Conservation (phyloP, 306 rosid species). For the Vigna unguiculata region DNA sequence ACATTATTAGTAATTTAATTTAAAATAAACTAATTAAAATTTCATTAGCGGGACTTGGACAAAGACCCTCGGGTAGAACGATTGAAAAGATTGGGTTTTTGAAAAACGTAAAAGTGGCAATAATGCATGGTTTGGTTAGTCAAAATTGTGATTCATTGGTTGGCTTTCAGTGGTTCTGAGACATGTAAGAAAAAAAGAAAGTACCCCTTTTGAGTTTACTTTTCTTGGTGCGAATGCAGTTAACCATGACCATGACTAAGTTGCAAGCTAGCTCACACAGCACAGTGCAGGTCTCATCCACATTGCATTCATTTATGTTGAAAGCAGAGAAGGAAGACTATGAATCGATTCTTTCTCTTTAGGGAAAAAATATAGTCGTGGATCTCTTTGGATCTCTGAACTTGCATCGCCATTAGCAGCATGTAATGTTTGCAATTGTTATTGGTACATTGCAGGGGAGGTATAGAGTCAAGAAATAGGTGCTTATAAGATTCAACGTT, state of each 20-base stretch:
- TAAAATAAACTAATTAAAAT: not conserved
- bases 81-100: not conserved
- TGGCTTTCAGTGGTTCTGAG: not conserved
- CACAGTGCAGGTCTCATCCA: constrained; percentile 48
- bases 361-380: constrained; percentile 26
- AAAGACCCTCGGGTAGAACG: not conserved
- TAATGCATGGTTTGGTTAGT: constrained; percentile 14
- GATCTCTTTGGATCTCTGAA: constrained; percentile 18
- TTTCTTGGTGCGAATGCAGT: constrained; percentile 45
- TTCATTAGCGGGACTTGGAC: not conserved
- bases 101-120: not conserved
- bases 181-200: not conserved
- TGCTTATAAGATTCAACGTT: constrained; percentile 39
- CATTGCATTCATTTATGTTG: constrained; percentile 14
- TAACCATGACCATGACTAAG: constrained; percentile 38
- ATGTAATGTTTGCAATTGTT: not conserved
- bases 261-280: constrained; percentile 13
- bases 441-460: constrained; percentile 28
- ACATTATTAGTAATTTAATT: too few species aligned
- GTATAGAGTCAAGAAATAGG: constrained; percentile 45
- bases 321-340: constrained; percentile 6
- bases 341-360: constrained; percentile 14
- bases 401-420: not conserved
- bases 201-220: constrained; percentile 15
- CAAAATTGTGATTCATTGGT: constrained; percentile 22